phyloP scores from a whole-genome alignment of 2,329 filamentous ascomycete species.

The Alternaria ventricosa region DNA sequence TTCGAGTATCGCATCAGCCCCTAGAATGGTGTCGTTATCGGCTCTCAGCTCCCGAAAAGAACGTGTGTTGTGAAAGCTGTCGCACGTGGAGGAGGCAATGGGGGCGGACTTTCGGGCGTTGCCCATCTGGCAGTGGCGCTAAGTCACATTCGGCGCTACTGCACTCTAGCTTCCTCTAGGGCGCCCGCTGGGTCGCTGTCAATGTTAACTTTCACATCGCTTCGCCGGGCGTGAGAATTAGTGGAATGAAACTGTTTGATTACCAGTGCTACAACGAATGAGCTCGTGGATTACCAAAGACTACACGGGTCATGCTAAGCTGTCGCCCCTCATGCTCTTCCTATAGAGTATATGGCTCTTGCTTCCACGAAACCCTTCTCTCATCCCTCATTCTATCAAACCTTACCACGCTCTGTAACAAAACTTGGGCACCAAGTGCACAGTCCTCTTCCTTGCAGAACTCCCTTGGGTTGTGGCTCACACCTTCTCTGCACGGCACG shows the following conservation, averaged over 20 bases:
- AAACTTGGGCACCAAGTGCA: constrained; percentile 56
- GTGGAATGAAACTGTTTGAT: neutral
- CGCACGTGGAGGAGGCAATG: neutral
- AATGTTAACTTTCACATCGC: neutral
- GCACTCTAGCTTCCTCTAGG: neutral
- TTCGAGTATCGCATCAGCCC: neutral
- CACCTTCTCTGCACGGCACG: constrained; percentile 55
- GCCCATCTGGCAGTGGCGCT: neutral
- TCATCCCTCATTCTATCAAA: constrained; percentile 56
- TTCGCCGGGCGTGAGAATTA: neutral
- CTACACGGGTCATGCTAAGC: neutral
- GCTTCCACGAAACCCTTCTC: constrained; percentile 39
- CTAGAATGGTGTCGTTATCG: neutral
- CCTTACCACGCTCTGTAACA: constrained; percentile 58
- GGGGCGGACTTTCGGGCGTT: neutral
- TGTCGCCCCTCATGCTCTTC: neutral
- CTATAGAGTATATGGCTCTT: constrained; percentile 34
- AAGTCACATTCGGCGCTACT: neutral
- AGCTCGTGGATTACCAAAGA: neutral
- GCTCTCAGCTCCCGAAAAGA: neutral
- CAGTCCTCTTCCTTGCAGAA: constrained; percentile 56
- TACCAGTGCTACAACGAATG: neutral
- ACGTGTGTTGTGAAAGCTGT: neutral
- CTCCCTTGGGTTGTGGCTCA: constrained; percentile 57
- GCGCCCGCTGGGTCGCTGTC: neutral